These are phyloP conservation scores for Globisporangium nodosum DNA, from an alignment of 352 stramenopile genomes.

Conservation along the genomic window DNA sequence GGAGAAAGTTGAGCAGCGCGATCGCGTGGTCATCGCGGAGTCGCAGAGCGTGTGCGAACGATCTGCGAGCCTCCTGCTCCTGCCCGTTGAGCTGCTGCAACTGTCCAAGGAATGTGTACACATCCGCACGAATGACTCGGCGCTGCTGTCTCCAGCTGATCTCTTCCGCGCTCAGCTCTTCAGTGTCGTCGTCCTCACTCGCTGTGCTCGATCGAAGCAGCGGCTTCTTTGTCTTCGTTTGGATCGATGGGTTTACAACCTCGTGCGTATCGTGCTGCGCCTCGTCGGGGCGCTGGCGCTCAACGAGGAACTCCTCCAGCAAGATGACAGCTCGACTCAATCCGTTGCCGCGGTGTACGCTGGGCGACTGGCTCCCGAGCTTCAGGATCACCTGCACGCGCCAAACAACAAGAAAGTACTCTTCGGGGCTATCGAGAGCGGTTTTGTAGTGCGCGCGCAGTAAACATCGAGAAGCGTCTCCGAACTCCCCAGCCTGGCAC, in stretches of 20 bases:
- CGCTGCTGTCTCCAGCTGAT: conserved; percentile 26
- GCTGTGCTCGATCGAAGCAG: not conserved
- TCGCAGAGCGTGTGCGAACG: conserved; percentile 25
- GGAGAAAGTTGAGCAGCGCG: conserved; percentile 41
- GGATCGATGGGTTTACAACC: not conserved
- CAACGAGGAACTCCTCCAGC: conserved; percentile 31
- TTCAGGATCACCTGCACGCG: conserved; percentile 29
- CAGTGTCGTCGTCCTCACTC: conserved; percentile 18
- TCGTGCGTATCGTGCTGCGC: conserved; percentile 6
- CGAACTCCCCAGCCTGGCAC: conserved; percentile 11
- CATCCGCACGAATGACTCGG: conserved; percentile 32
- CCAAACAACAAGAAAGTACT: conserved; percentile 43
- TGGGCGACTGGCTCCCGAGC: not conserved
- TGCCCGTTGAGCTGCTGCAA: conserved; percentile 37
- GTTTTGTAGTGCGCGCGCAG: conserved; percentile 53
- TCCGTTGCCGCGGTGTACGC: not conserved
- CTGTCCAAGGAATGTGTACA: conserved; percentile 27
- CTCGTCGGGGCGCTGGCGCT: conserved; percentile 24
- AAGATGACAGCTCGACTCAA: conserved; percentile 17
- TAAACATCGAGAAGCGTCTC: conserved; percentile 21
- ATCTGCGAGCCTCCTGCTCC: conserved; percentile 13
- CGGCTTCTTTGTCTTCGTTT: not conserved
- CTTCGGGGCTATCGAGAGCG: conserved; percentile 36
- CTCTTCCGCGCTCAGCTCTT: conserved; percentile 9
- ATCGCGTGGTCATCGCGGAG: conserved; percentile 32